A percentile compares a stretch with the other conserved stretches of the same genome.
phyloP scores from a whole-genome alignment of 495 filamentous ascomycete species.

The Tuber melanosporum region DNA sequence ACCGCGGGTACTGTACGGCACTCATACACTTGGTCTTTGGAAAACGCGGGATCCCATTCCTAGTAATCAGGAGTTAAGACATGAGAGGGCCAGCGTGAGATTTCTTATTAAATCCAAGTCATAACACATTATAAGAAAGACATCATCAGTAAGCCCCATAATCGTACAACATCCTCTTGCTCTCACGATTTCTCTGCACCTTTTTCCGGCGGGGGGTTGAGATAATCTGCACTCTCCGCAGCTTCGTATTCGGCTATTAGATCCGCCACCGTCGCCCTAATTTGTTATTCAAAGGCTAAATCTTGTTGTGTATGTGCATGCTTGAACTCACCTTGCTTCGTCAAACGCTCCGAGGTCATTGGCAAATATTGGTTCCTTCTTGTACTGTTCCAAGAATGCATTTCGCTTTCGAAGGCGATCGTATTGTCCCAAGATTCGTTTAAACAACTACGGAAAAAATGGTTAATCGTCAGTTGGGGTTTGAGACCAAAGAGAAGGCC shows the following conservation, averaged over 20 bases:
- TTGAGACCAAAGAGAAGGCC: background rate
- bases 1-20: background rate
- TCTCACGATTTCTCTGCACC: constrained; percentile 22
- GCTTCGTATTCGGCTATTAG: constrained; percentile 92
- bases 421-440: constrained; percentile 82
- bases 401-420: constrained; percentile 90
- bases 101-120: background rate
- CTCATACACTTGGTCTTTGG: background rate
- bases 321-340: constrained; percentile 55
- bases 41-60: background rate
- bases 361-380: constrained; percentile 82
- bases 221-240: constrained; percentile 79
- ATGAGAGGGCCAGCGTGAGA: background rate
- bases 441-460: constrained; percentile 58
- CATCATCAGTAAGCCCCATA: background rate
- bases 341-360: constrained; percentile 93
- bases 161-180: background rate
- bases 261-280: constrained; percentile 71
- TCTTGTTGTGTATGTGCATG: background rate
- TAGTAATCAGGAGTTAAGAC: background rate
- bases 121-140: background rate
- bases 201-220: constrained; percentile 48
- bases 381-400: constrained; percentile 92
- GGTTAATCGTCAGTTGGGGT: constrained; percentile 18
- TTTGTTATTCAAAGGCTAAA: background rate